These are phyloP conservation scores for Podaxis sp. DNA, from an alignment of 768 basidiomycete species.

Conservation along the genomic window DNA sequence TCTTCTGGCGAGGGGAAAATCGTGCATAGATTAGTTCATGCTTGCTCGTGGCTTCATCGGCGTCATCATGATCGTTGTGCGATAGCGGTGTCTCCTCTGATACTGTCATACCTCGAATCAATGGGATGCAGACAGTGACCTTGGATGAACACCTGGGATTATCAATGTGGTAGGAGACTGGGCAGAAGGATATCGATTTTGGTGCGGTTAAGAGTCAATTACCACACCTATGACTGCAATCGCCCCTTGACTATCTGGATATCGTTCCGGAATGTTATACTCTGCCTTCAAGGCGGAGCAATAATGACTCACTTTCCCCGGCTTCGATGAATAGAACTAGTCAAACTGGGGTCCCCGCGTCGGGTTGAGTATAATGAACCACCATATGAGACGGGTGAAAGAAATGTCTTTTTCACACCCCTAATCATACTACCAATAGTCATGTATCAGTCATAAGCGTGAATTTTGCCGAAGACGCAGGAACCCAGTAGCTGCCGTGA, in stretches of 20 bases:
- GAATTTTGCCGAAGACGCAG: neutral
- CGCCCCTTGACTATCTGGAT: neutral
- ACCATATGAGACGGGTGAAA: neutral
- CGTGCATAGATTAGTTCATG: conserved; percentile 35
- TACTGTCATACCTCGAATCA: neutral
- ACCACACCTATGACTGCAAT: neutral
- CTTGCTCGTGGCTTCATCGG: neutral
- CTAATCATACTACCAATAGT: too few species aligned
- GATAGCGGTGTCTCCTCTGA: conserved; percentile 8
- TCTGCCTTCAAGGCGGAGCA: neutral
- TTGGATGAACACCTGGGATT: neutral
- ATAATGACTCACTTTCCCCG: conserved; percentile 1
- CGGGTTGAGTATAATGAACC: neutral
- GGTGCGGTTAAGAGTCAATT: neutral
- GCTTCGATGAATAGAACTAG: neutral
- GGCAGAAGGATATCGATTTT: neutral
- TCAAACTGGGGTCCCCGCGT: neutral
- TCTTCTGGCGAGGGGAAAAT: conserved; percentile 41
- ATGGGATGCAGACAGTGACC: neutral
- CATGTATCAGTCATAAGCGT: neutral
- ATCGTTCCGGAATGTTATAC: neutral
- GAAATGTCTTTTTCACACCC: neutral
- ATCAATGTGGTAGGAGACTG: neutral
- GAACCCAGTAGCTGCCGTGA: neutral
- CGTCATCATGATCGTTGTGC: neutral